These are phyloP conservation scores for Diaporthe aspalathi DNA, from an alignment of 2,329 filamentous ascomycete species.

Conservation along the genomic window DNA sequence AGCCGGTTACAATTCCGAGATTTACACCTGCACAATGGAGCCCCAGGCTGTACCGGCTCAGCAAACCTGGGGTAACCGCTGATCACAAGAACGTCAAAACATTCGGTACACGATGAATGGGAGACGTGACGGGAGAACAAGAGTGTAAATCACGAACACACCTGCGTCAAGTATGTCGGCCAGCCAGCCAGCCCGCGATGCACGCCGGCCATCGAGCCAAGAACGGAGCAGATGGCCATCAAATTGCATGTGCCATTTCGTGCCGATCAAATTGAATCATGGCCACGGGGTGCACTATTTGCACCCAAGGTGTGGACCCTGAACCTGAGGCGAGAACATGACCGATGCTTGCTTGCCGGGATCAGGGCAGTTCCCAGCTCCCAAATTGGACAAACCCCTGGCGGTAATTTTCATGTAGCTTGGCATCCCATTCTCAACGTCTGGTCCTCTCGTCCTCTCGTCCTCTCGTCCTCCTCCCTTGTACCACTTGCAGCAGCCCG, in stretches of 20 bases:
- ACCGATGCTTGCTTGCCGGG: neutral
- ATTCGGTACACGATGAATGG: neutral
- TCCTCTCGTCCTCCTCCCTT: neutral
- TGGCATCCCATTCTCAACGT: slow-evolving; percentile 25
- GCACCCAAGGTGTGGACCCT: slow-evolving; percentile 11
- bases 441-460: slow-evolving; percentile 18
- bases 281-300: slow-evolving; percentile 12
- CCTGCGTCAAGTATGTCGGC: neutral
- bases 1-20: slow-evolving; percentile 14
- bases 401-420: slow-evolving; percentile 29
- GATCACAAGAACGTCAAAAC: neutral
- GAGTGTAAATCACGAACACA: neutral
- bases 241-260: slow-evolving; percentile 24
- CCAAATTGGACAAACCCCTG: slow-evolving; percentile 28
- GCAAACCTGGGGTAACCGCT: slow-evolving; percentile 28
- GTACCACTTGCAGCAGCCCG: neutral
- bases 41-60: neutral
- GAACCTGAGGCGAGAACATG: slow-evolving; percentile 13
- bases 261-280: slow-evolving; percentile 25
- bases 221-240: neutral
- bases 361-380: slow-evolving; percentile 12
- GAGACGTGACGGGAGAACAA: too few species aligned
- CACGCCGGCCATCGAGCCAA: neutral
- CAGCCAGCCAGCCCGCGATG: neutral
- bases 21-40: slow-evolving; percentile 2